Evolutionary conservation across 371 early-diverging fungal species (phyloP).

Genomic region (Choanephora cucurbitarum): DNA sequence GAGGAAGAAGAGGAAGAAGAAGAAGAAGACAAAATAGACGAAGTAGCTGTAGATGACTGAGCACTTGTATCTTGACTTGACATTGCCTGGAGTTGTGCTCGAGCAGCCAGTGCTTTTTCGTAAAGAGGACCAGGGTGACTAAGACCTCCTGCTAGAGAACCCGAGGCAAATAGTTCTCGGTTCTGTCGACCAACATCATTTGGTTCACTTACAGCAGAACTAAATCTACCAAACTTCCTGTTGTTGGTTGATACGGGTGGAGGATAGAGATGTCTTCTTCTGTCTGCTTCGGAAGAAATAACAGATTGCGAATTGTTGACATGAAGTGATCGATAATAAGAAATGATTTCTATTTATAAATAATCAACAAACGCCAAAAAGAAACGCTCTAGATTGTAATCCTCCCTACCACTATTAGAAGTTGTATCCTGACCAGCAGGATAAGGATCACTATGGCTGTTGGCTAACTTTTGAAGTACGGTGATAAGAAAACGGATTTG

Average conservation of each 20-base stretch:
- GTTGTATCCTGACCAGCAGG: slow-evolving; percentile 57
- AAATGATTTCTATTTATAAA: slow-evolving; percentile 1
- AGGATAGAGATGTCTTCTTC: slow-evolving; percentile 40
- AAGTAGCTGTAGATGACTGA: slow-evolving; percentile 12
- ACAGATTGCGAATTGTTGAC: slow-evolving; percentile 24
- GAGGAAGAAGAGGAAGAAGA: neutral
- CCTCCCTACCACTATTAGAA: slow-evolving; percentile 43
- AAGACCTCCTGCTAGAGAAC: slow-evolving; percentile 25
- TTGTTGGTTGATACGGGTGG: slow-evolving; percentile 15
- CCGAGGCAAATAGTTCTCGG: slow-evolving; percentile 33
- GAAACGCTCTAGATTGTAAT: no score
- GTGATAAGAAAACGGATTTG: slow-evolving; percentile 94
- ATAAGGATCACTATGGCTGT: slow-evolving; percentile 63
- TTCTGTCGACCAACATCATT: slow-evolving; percentile 43
- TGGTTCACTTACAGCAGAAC: slow-evolving; percentile 47
- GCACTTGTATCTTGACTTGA: slow-evolving; percentile 10
- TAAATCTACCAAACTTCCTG: neutral
- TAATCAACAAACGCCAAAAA: slow-evolving; percentile 12
- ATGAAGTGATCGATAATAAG: slow-evolving; percentile 1
- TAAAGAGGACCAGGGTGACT: slow-evolving; percentile 37
- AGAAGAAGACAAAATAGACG: slow-evolving; percentile 3
- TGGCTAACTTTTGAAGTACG: slow-evolving; percentile 87
- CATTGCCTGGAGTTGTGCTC: slow-evolving; percentile 42
- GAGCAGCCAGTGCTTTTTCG: slow-evolving; percentile 45
- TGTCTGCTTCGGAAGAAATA: slow-evolving; percentile 40